phyloP scores from a whole-genome alignment of 495 filamentous ascomycete genomes.

The Xylaria bambusicola region DNA sequence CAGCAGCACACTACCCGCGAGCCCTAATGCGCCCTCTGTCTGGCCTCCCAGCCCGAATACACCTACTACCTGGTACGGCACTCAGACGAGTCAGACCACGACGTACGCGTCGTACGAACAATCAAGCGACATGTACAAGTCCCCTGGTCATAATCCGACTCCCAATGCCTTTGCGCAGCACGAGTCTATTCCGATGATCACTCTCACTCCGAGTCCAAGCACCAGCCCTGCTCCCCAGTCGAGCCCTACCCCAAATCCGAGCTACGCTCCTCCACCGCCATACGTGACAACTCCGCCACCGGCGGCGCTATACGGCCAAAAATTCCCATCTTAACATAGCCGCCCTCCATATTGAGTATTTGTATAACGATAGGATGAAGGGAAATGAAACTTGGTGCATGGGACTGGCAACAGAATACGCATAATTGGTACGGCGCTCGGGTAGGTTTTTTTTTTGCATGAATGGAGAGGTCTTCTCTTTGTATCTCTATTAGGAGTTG shows the following conservation, averaged over 20 bases:
- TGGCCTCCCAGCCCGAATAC: too few species aligned
- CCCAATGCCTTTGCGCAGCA: background rate
- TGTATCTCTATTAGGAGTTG: background rate
- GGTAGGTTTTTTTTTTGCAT: background rate
- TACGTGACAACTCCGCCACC: background rate
- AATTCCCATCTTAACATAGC: background rate
- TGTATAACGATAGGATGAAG: background rate
- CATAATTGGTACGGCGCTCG: background rate
- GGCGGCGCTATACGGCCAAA: background rate
- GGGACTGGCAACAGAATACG: background rate
- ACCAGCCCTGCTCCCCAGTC: background rate
- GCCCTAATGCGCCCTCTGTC: background rate
- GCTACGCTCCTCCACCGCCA: background rate
- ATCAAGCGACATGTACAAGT: background rate
- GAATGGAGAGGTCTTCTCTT: background rate
- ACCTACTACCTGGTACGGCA: background rate
- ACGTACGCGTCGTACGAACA: background rate
- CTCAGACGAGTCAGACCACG: background rate
- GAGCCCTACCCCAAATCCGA: background rate
- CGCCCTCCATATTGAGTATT: background rate
- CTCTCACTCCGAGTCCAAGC: background rate
- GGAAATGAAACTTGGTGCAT: background rate
- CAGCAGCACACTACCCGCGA: background rate
- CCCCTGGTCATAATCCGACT: background rate
- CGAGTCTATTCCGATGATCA: background rate